A percentile compares a stretch with the other conserved stretches of the same genome.
These are phyloP conservation scores for Aspergillus eucalypticola DNA, from an alignment of 2,329 filamentous ascomycete species.

Conservation along the genomic window DNA sequence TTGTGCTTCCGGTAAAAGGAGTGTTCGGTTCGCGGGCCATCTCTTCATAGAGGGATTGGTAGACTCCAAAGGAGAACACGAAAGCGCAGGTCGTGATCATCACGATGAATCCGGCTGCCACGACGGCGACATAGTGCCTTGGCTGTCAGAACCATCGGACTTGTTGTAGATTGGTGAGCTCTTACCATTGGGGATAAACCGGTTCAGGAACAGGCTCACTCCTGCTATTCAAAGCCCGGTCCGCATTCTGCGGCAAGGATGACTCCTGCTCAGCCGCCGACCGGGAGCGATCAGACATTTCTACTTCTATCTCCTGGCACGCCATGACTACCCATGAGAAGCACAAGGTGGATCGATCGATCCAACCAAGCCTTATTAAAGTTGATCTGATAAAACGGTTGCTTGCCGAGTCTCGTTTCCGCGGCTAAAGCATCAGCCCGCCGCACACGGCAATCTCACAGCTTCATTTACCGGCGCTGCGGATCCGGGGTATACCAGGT, in stretches of 20 bases:
- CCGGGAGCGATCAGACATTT: background rate
- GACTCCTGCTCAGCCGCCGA: background rate
- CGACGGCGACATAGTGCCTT: conserved; percentile 19
- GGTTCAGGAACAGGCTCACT: background rate
- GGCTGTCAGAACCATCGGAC: background rate
- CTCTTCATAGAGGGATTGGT: conserved; percentile 44
- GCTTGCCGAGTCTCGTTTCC: background rate
- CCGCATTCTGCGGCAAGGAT: background rate
- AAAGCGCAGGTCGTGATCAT: conserved; percentile 42
- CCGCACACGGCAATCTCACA: background rate
- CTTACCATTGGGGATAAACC: background rate
- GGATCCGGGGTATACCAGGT: background rate
- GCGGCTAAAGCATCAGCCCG: background rate
- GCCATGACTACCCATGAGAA: background rate
- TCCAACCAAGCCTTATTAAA: background rate
- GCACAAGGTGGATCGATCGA: too few relatives aligned
- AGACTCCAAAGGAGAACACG: conserved; percentile 46
- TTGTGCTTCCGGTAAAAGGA: conserved; percentile 37
- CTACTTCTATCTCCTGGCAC: background rate
- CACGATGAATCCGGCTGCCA: conserved; percentile 29
- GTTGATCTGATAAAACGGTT: background rate
- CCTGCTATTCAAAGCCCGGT: background rate
- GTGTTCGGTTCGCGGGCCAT: conserved; percentile 28
- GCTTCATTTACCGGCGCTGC: background rate
- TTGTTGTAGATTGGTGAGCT: background rate